Conservation (phyloP, 345 rosid genomes). For the Salix koriyanagi region DNA sequence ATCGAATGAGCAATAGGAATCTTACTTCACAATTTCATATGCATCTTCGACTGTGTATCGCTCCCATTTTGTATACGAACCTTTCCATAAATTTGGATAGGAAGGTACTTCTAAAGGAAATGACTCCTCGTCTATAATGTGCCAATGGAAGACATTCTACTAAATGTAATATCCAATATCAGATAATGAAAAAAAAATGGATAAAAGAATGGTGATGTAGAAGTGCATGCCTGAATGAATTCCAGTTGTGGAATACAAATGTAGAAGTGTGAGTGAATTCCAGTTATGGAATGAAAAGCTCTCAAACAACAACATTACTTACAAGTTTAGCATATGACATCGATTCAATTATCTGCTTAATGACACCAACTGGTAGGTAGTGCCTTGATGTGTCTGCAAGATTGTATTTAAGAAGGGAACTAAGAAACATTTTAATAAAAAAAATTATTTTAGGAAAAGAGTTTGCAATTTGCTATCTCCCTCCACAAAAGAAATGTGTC, state of each 20-base stretch:
- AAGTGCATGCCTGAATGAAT: constrained; percentile 5
- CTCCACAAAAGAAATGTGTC: constrained; percentile 2
- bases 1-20: constrained; percentile 1
- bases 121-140: constrained; percentile 83
- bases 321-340: constrained; percentile 97
- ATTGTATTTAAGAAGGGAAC: not conserved
- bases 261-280: constrained; percentile 10
- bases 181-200: constrained; percentile 16
- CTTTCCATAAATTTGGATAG: constrained; percentile 83
- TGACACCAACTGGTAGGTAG: constrained; percentile 62
- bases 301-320: constrained; percentile 33
- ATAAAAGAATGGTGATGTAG: constrained; percentile 9
- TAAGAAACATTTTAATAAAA: not conserved
- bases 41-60: constrained; percentile 94
- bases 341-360: constrained; percentile 79
- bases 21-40: constrained; percentile 74
- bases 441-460: not conserved
- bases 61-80: constrained; percentile 85
- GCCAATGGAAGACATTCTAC: constrained; percentile 99
- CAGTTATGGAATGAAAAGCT: constrained; percentile 5
- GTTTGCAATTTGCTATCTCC: not conserved
- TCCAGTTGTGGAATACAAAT: constrained; percentile 9
- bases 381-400: constrained; percentile 93
- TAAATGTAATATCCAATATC: constrained; percentile 34
- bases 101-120: constrained; percentile 90